Evolutionary conservation across 2,329 filamentous ascomycete species (phyloP), one percentile per base, ranked within the genome.

Genomic region (Chrysoporthe puriensis): DNA sequence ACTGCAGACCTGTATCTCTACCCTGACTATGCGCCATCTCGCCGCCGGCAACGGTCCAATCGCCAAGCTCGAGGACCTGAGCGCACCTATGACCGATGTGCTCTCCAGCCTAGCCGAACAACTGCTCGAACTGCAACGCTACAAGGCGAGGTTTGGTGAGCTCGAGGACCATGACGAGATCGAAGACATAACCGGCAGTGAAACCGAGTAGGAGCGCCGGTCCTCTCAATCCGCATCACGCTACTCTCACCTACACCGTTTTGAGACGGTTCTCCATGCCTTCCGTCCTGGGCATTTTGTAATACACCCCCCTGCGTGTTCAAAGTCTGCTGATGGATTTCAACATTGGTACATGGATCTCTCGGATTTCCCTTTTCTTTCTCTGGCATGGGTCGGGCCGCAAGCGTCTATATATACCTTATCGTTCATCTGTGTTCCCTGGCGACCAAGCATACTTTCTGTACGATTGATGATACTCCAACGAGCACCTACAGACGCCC

Each of bases 11-110:
- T 96, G 92, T 76, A 86, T 94, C 73, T 91, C 91, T 43, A 93
- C 92, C 0, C 85, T 97, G 62, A 83, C 88, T 14, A 83, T 97
- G 73, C 90, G 95, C 61, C 91, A 97, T 78, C 86, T 96, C 78
- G 87, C 93, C 72, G 85, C 86, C 44, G 93, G 93, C 14, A 87
- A 90, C 73, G 86, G 83, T 52, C 78, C 79, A 1, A 84, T 92
- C 61, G 80, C 84, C 57, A 83, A 85, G 70, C 85, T 97, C 36
- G 85, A 91, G 64, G 87, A 93, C 71, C 86, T 97, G 69, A 89
- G 92, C 13, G 90, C 88, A 26, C 91, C 94, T 2, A 97, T 97
- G 85, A 79, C 84, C 13, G 87, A 90, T 18, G 85, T 97, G 26
- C 82, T 96, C 26, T 80, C 81, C 56, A 84, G 85, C 56, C 82